Percentiles rank a stretch among this genome's conserved stretches.
These are phyloP conservation scores for Striga hermonthica DNA, from an alignment of 305 asterid genomes.

Conservation along the genomic window DNA sequence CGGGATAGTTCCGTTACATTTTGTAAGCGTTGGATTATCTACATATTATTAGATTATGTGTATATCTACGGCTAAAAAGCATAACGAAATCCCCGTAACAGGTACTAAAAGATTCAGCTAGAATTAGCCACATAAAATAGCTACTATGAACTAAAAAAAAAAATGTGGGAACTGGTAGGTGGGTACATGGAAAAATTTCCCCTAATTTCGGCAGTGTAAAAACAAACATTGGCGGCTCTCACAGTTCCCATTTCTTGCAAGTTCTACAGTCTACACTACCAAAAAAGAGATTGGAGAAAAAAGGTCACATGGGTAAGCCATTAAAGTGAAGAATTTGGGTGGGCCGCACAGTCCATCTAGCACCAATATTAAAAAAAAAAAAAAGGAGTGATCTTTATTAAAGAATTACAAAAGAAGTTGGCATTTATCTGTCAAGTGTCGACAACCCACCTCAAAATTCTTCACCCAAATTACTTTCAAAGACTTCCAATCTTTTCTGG, in stretches of 20 bases:
- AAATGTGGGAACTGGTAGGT: neutral
- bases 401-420: conserved; percentile 2
- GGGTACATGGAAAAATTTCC: neutral
- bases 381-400: conserved; percentile 28
- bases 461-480: conserved; percentile 10
- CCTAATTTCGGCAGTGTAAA: conserved; percentile 11
- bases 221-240: neutral
- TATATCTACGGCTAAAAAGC: too few species aligned
- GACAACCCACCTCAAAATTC: conserved; percentile 27
- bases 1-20: too few species aligned
- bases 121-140: neutral
- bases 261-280: neutral
- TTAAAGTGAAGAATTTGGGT: conserved; percentile 33
- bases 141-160: neutral
- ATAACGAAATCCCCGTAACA: too few species aligned
- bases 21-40: too few species aligned
- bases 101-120: too few species aligned
- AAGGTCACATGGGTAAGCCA: conserved; percentile 35
- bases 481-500: neutral
- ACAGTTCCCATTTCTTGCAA: neutral
- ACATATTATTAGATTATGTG: too few species aligned
- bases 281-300: conserved; percentile 1
- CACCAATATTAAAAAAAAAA: conserved; percentile 33
- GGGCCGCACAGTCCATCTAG: conserved; percentile 35
- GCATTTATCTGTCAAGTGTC: conserved; percentile 24